A percentile compares a stretch with the other conserved stretches of the same genome.
Evolutionary conservation across 2,329 filamentous ascomycete species (phyloP).

Genomic region (Aspergillus sp.): DNA sequence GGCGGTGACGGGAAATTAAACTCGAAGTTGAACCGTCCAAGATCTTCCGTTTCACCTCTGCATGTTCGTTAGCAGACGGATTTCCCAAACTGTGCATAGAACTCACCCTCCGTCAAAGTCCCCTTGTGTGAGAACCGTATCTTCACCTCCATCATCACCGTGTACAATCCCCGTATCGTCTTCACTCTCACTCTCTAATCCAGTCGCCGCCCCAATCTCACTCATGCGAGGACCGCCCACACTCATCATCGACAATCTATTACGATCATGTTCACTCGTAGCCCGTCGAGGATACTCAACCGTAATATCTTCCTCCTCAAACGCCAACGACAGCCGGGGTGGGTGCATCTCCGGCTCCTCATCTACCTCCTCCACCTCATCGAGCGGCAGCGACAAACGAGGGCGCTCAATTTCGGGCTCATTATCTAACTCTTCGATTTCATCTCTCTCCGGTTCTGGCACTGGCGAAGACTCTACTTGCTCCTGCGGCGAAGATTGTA

Average conservation of each 20-base stretch:
- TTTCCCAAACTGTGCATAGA: background rate
- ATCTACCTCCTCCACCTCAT: conserved; percentile 48
- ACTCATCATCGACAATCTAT: conserved; percentile 47
- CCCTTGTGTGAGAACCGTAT: conserved; percentile 41
- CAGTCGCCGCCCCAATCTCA: conserved; percentile 52
- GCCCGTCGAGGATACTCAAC: conserved; percentile 49
- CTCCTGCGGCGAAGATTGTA: conserved; percentile 50
- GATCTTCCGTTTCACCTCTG: conserved; percentile 48
- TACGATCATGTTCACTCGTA: conserved; percentile 39
- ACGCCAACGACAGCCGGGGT: conserved; percentile 42
- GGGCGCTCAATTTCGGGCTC: conserved; percentile 49
- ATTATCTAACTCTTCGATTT: conserved; percentile 52
- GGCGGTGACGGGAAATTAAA: conserved; percentile 44
- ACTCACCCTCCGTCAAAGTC: conserved; percentile 44
- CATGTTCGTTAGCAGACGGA: conserved; percentile 19
- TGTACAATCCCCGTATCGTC: conserved; percentile 37
- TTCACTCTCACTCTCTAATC: conserved; percentile 48
- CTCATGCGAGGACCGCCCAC: conserved; percentile 48
- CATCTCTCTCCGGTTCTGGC: conserved; percentile 28
- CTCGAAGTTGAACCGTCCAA: conserved; percentile 46
- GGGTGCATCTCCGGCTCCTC: conserved; percentile 46
- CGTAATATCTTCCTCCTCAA: conserved; percentile 51
- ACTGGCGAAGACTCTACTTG: conserved; percentile 24
- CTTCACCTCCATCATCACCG: conserved; percentile 38
- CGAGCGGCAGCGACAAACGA: conserved; percentile 49